These are phyloP conservation scores for Leccinum imitatum DNA, from an alignment of 768 basidiomycete genomes.

Conservation along the genomic window DNA sequence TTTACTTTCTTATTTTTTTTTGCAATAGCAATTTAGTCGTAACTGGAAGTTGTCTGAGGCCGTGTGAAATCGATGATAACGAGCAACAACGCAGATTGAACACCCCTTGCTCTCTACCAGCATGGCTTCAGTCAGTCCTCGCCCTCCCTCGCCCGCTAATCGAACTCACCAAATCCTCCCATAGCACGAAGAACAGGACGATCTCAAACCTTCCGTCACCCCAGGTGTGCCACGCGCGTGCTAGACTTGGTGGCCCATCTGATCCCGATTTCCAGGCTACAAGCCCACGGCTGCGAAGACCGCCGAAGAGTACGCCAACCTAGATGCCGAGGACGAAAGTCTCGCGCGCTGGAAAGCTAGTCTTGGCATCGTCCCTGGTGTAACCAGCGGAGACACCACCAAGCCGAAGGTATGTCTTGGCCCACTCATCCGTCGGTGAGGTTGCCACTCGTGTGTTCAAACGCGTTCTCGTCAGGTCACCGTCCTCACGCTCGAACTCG, in stretches of 20 bases:
- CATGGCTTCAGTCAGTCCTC: constrained; percentile 54
- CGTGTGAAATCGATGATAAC: constrained; percentile 67
- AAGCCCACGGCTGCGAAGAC: constrained; percentile 67
- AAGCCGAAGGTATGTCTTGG: constrained; percentile 62
- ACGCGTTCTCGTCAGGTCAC: constrained; percentile 50
- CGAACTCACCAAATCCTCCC: constrained; percentile 3
- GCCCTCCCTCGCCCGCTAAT: background rate
- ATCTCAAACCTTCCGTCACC: constrained; percentile 64
- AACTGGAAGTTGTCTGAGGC: constrained; percentile 12
- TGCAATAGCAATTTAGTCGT: constrained; percentile 29
- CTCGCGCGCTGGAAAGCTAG: constrained; percentile 95
- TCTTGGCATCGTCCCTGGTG: constrained; percentile 73
- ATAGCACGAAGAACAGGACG: constrained; percentile 65
- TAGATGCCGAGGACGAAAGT: constrained; percentile 91
- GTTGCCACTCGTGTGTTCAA: constrained; percentile 26
- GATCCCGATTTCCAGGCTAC: constrained; percentile 55
- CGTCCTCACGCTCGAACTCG: constrained; percentile 74
- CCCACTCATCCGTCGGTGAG: background rate
- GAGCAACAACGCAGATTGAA: constrained; percentile 18
- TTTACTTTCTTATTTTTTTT: background rate
- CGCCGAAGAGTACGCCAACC: constrained; percentile 77
- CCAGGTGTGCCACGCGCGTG: constrained; percentile 49
- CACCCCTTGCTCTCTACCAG: constrained; percentile 23
- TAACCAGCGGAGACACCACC: constrained; percentile 32
- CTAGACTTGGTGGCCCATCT: constrained; percentile 13